Evolutionary conservation across 495 filamentous ascomycete species (phyloP).

Genomic region (Penicillium arizonense): DNA sequence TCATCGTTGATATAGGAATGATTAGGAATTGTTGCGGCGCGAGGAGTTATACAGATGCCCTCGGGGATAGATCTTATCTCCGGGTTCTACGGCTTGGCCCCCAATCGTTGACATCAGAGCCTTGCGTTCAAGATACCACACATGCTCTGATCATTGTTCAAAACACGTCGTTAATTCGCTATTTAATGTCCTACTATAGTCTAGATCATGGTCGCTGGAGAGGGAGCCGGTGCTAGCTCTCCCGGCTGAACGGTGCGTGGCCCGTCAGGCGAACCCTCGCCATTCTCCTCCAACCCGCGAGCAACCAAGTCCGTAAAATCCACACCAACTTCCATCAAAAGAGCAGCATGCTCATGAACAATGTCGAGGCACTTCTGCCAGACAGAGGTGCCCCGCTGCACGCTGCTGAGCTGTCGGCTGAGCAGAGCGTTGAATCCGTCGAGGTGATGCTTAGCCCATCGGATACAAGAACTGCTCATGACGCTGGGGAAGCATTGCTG

Average conservation of each 20-base stretch:
- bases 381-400: slow-evolving; percentile 62
- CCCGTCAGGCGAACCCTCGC: slow-evolving; percentile 15
- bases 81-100: too few species aligned
- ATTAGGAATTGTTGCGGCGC: too few species aligned
- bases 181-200: background rate
- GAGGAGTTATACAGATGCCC: too few species aligned
- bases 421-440: slow-evolving; percentile 86
- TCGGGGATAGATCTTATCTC: too few species aligned
- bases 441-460: slow-evolving; percentile 92
- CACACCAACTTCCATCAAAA: slow-evolving; percentile 82
- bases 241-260: slow-evolving; percentile 24
- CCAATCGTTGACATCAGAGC: too few species aligned
- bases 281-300: slow-evolving; percentile 34
- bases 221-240: slow-evolving; percentile 14
- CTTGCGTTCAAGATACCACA: too few species aligned
- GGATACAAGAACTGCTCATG: slow-evolving; percentile 89
- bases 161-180: background rate
- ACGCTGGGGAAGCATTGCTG: slow-evolving; percentile 82
- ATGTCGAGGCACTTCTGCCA: slow-evolving; percentile 83
- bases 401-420: slow-evolving; percentile 76
- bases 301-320: slow-evolving; percentile 78
- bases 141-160: too few species aligned
- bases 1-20: slow-evolving; percentile 28
- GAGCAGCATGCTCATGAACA: slow-evolving; percentile 73
- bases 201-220: slow-evolving; percentile 4